Conservation (phyloP, 495 filamentous ascomycete species). For the Annulohypoxylon stygium region DNA sequence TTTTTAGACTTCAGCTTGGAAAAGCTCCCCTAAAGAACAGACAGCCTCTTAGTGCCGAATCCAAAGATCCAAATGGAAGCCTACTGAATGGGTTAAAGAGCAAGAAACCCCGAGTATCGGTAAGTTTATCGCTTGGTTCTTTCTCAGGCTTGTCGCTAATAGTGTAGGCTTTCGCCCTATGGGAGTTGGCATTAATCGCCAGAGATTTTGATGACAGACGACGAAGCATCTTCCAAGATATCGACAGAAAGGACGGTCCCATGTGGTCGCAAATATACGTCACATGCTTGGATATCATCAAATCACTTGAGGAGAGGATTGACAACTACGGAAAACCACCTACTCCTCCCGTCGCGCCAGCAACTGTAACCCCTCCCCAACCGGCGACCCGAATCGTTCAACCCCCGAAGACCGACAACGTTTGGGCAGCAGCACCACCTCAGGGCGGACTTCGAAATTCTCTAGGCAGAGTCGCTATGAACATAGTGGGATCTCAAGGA, state of each 20-base stretch:
- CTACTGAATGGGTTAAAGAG: slow-evolving; percentile 85
- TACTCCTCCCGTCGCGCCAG: slow-evolving; percentile 47
- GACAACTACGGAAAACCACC: slow-evolving; percentile 67
- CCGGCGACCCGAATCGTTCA: slow-evolving; percentile 44
- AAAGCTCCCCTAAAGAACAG: slow-evolving; percentile 84
- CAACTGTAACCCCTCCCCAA: slow-evolving; percentile 47
- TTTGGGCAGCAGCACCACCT: slow-evolving; percentile 33
- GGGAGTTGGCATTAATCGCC: slow-evolving; percentile 87
- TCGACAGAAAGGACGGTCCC: slow-evolving; percentile 82
- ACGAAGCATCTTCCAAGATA: slow-evolving; percentile 86
- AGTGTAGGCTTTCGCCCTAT: slow-evolving; percentile 82
- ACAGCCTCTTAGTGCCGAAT: slow-evolving; percentile 84
- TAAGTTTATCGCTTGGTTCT: slow-evolving; percentile 15
- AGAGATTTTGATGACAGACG: slow-evolving; percentile 77
- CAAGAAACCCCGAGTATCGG: slow-evolving; percentile 71
- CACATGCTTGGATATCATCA: slow-evolving; percentile 75
- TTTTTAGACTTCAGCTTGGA: slow-evolving; percentile 82
- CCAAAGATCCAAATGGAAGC: slow-evolving; percentile 92
- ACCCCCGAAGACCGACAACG: slow-evolving; percentile 58
- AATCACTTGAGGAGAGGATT: slow-evolving; percentile 74
- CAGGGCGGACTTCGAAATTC: slow-evolving; percentile 29
- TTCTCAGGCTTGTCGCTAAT: slow-evolving; percentile 40
- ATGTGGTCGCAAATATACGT: slow-evolving; percentile 84
- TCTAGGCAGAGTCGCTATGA: slow-evolving; percentile 70
- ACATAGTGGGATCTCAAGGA: slow-evolving; percentile 69